These are phyloP conservation scores for Psophocarpus tetragonolobus DNA, from an alignment of 306 rosid genomes.

Conservation along the genomic window DNA sequence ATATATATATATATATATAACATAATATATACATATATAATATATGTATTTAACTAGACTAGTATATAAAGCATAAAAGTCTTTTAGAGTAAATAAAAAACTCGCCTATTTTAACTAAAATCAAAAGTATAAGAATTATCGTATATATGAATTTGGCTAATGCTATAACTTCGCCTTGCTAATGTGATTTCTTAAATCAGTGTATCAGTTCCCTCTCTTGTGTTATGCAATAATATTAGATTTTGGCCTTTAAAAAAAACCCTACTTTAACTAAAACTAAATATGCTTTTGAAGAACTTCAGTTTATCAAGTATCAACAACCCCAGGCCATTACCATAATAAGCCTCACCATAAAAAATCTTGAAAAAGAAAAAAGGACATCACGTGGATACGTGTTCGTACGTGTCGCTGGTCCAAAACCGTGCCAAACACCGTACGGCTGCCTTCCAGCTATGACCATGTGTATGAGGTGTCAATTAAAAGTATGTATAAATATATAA, in stretches of 20 bases:
- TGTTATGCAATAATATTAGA: no score
- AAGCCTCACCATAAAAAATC: not conserved
- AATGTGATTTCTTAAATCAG: no score
- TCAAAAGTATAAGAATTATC: no score
- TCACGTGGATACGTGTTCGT: not conserved
- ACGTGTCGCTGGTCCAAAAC: slow-evolving; percentile 1
- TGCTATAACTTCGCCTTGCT: no score
- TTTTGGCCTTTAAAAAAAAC: no score
- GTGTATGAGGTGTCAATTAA: not conserved
- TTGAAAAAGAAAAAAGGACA: not conserved
- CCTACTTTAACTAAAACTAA: not conserved
- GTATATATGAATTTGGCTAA: no score
- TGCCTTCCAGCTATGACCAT: not conserved
- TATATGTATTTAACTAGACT: not conserved
- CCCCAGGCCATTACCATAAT: not conserved
- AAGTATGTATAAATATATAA: no score
- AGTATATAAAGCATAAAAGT: not conserved
- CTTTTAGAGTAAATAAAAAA: not conserved
- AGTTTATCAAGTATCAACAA: not conserved
- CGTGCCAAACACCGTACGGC: not conserved
- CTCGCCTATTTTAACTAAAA: not conserved
- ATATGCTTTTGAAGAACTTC: not conserved
- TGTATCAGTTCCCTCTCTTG: no score
- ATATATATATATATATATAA: no score
- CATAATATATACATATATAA: not conserved